Evolutionary conservation across 306 rosid genomes (phyloP).

Genomic region (Potentilla sterilis): DNA sequence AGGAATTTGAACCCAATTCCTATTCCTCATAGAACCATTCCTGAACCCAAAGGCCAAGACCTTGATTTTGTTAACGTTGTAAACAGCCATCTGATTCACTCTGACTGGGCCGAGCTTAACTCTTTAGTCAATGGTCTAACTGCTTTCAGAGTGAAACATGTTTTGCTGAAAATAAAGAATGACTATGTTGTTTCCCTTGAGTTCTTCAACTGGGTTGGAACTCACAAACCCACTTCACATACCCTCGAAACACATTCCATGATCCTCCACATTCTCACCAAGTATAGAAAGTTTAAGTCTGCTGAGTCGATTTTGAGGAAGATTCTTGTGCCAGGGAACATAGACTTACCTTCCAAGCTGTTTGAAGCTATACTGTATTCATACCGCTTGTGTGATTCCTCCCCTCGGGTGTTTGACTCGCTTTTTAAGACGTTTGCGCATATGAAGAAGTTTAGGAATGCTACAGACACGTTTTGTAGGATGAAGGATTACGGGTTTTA

Average conservation of each 20-base stretch:
- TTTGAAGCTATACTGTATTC: constrained; percentile 58
- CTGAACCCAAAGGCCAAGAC: constrained; percentile 67
- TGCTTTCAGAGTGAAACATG: constrained; percentile 58
- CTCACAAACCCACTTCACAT: constrained; percentile 46
- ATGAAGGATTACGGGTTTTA: constrained; percentile 79
- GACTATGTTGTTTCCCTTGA: constrained; percentile 66
- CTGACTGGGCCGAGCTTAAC: constrained; percentile 67
- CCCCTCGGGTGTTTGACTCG: constrained; percentile 63
- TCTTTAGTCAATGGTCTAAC: constrained; percentile 48
- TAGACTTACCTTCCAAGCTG: constrained; percentile 45
- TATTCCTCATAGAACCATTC: constrained; percentile 65
- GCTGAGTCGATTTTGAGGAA: constrained; percentile 47
- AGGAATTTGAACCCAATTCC: constrained; percentile 41
- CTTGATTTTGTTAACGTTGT: constrained; percentile 73
- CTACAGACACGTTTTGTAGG: constrained; percentile 39
- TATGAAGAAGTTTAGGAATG: constrained; percentile 1
- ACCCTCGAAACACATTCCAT: constrained; percentile 57
- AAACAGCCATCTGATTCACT: constrained; percentile 68
- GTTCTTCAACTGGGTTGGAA: constrained; percentile 66
- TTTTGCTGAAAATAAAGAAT: constrained; percentile 53
- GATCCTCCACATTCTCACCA: constrained; percentile 72
- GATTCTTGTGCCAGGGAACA: constrained; percentile 30
- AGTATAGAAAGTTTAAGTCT: constrained; percentile 52
- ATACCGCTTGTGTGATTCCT: constrained; percentile 56
- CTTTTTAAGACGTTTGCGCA: constrained; percentile 79